phyloP scores from a whole-genome alignment of 129 eudicot genomes.

The Helichrysum umbraculigerum region DNA sequence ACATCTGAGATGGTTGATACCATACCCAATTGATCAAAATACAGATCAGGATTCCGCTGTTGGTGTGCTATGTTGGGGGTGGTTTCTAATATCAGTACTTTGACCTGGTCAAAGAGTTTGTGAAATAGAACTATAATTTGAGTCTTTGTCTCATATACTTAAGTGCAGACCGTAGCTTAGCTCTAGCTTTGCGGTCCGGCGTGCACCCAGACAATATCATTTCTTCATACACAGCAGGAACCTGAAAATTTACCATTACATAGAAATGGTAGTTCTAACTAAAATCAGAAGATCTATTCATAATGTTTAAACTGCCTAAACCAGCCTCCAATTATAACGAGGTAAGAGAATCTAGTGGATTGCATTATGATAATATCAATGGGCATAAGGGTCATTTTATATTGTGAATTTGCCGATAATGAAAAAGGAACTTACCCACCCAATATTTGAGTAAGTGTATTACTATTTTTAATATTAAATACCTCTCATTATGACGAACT shows the following conservation, averaged over 20 bases:
- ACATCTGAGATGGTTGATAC: background rate
- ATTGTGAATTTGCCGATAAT: conserved; percentile 1
- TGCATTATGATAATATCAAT: background rate
- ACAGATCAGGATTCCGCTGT: background rate
- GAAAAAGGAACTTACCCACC: background rate
- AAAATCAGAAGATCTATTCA: background rate
- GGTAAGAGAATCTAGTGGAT: background rate
- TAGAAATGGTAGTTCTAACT: background rate
- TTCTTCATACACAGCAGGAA: conserved; percentile 91
- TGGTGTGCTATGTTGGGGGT: background rate
- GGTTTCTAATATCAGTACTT: conserved; percentile 14
- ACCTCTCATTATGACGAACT: background rate
- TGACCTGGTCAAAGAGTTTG: conserved; percentile 18
- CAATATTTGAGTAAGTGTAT: background rate
- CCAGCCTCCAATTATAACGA: background rate
- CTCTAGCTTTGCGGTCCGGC: conserved; percentile 94
- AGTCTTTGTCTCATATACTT: conserved; percentile 78
- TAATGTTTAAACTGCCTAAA: conserved; percentile 2
- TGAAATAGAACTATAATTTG: conserved; percentile 36
- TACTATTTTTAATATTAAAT: background rate
- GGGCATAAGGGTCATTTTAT: conserved; percentile 6
- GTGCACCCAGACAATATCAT: conserved; percentile 88
- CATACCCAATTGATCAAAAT: conserved; percentile 3
- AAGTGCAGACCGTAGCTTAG: conserved; percentile 88
- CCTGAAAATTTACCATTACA: conserved; percentile 50